Base-by-base conservation (phyloP, 768 basidiomycete species). In the Filobasidium floriforme region DNA sequence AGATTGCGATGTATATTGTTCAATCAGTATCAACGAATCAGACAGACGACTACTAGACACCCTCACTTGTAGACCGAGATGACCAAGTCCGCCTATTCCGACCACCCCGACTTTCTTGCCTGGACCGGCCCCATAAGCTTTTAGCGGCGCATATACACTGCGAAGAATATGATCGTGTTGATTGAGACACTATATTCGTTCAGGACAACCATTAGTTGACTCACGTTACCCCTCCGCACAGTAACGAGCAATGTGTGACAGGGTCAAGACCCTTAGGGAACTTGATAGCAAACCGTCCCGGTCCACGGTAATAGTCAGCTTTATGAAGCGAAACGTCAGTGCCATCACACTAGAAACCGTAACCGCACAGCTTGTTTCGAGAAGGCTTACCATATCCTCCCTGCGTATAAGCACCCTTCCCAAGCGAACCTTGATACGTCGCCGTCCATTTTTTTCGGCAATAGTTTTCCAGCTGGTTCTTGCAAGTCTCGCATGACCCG, bases 181-280 rank as follows among this genome's bases (percentile, higher is more conserved):
- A 12, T 12, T 49, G 46, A 49, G 5, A 15, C 3, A 3, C 46
- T 44, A 44, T 44, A 10, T 44, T 49, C 14, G 46, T 49, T 5
- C 3, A 37, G 32, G 4, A 9, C 9, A 37, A 9, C 9, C 32
- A 37, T 4, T 37, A 37, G 32, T 37, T 37, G 32, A 12, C 46
- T 49, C 22, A 49, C 12, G 46, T 49, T 14, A 49, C 46, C 3
- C 46, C 46, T 49, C 46, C 46, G 12, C 46, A 49, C 15, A 49
- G 12, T 12, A 49, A 49, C 15, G 46, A 49, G 22, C 46, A 49
- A 12, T 49, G 46, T 22, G 46, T 49, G 14, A 49, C 46, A 15
- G 46, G 71, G 78, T 86, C 64, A 81, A 82, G 61, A 80, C 81
- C 19, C 75, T 87, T 14, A 85, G 87, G 88, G 84, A 87, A 32